Base-by-base conservation (phyloP, 495 filamentous ascomycete genomes). In the Aspergillus baeticus region DNA sequence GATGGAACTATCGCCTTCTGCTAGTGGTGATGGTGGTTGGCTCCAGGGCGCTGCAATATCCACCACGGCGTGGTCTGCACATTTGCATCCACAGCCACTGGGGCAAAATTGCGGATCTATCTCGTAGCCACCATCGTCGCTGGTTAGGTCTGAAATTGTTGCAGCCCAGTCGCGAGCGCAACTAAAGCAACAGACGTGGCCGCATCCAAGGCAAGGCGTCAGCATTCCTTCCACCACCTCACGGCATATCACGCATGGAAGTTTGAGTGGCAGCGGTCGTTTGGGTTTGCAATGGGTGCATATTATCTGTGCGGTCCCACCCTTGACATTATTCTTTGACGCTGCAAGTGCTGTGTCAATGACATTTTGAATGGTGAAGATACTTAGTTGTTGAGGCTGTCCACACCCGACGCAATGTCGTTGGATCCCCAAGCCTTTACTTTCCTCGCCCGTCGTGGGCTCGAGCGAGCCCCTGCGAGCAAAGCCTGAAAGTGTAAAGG, bases 151-250 rank as follows among this genome's bases (percentile, higher is more conserved):
- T 37, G 55, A 55, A 8, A 44, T 35, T 36, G 42, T 64, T 15
- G 55, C 66, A 62, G 80, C 76, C 72, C 77, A 75, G 38, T 46
- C 64, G 34, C 51, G 62, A 47, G 79, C 75, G 58, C 79, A 82
- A 13, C 70, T 63, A 41, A 78, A 75, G 57, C 79, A 81, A 62
- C 77, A 67, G 11, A 79, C 77, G 56, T 82, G 79, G 23, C 79
- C 78, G 55, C 79, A 82, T 38, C 67, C 71, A 7, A 81, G 69
- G 59, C 79, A 82, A 10, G 79, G 79, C 1, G 78, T 71, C 31
- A 79, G 62, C 66, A 81, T 79, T 29, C 77, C 78, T 54, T 72
- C 68, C 7, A 79, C 66, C 4, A 71, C 67, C 57, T 77, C 73
- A 14, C 70, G 64, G 58, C 79, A 82, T 22, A 81, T 74, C 10